Conservation (phyloP, 257 asterid genomes). For the Capsicum pubescens region DNA sequence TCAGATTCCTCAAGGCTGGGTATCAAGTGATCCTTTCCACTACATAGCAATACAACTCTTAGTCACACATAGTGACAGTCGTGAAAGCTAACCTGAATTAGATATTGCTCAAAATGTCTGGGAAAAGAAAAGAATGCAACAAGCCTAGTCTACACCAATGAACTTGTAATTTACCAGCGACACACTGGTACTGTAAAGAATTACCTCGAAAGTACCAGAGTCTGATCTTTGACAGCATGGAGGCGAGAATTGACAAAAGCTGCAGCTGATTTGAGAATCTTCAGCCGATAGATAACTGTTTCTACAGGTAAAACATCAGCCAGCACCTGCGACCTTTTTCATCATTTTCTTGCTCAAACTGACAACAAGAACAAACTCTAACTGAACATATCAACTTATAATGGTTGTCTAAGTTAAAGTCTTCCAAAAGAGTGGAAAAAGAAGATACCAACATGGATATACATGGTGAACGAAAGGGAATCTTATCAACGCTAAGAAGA, state of each 20-base stretch:
- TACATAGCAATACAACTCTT: constrained; percentile 39
- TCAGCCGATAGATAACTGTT: constrained; percentile 69
- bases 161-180: not conserved
- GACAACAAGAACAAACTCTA: constrained; percentile 10
- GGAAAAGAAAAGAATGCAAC: not conserved
- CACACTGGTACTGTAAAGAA: not conserved
- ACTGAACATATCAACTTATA: constrained; percentile 20
- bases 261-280: constrained; percentile 74
- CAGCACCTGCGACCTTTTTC: constrained; percentile 53
- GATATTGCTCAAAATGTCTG: constrained; percentile 7
- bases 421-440: not conserved
- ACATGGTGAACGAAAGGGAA: constrained; percentile 11
- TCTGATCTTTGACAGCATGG: constrained; percentile 85
- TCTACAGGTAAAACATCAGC: constrained; percentile 53
- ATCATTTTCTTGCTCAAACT: constrained; percentile 46
- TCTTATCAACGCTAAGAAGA: not conserved
- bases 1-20: constrained; percentile 79
- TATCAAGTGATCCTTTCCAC: constrained; percentile 80
- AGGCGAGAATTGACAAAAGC: constrained; percentile 81
- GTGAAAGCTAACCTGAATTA: constrained; percentile 4
- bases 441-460: not conserved
- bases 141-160: constrained; percentile 3
- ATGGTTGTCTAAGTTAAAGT: not conserved
- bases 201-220: constrained; percentile 76
- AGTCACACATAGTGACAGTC: not conserved